These are phyloP conservation scores for Beauveria medogensis DNA, from an alignment of 2,329 filamentous ascomycete species.

Conservation along the genomic window DNA sequence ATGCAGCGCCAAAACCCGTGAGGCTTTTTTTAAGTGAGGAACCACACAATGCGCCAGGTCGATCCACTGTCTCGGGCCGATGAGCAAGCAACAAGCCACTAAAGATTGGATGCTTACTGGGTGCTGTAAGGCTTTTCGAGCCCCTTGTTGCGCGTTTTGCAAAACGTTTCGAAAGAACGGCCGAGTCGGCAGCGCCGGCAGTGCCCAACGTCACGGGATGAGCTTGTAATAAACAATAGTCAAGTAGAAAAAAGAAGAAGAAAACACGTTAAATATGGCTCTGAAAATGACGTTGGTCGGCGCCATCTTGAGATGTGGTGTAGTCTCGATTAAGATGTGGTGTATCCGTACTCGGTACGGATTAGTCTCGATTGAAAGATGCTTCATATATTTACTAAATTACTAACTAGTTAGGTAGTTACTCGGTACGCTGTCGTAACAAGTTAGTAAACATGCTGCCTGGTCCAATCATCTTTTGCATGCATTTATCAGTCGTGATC, in stretches of 20 bases:
- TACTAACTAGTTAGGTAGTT: no score
- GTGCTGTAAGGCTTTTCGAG: background rate
- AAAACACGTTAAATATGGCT: background rate
- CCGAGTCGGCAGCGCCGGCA: background rate
- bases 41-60: constrained; percentile 5
- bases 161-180: background rate
- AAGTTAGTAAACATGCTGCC: no score
- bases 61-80: constrained; percentile 10
- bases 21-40: constrained; percentile 1
- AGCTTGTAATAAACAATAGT: background rate
- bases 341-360: no score
- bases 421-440: no score
- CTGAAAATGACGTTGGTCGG: background rate
- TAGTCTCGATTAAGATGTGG: no score
- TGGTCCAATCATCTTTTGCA: no score
- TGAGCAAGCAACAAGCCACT: background rate
- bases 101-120: constrained; percentile 3
- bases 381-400: no score
- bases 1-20: background rate
- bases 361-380: no score
- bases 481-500: no score
- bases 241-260: no score
- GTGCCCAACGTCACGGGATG: no score
- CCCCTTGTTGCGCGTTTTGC: background rate
- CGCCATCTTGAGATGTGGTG: no score